Evolutionary conservation across 2,329 filamentous ascomycete species (phyloP).

Genomic region (Camptophora hylomeconis): DNA sequence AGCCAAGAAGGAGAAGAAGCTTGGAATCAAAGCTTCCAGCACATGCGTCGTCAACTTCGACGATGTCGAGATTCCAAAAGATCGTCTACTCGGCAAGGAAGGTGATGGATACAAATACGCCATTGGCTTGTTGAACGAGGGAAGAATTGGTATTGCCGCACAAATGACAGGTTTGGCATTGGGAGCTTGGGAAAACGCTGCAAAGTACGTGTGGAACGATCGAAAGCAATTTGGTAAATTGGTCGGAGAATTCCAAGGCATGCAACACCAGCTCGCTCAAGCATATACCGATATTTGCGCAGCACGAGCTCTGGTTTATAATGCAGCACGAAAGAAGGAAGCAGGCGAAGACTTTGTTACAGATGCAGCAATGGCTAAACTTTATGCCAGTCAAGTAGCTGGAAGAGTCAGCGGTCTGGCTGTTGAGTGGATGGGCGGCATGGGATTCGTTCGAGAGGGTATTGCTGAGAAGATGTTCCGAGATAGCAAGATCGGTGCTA

Average conservation of each 20-base stretch:
- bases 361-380: constrained; percentile 96
- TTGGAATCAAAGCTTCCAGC: constrained; percentile 88
- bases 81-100: constrained; percentile 75
- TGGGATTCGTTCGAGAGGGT: constrained; percentile 95
- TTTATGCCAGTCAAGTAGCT: constrained; percentile 87
- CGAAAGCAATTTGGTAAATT: constrained; percentile 90
- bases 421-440: constrained; percentile 98
- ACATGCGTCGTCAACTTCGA: constrained; percentile 97
- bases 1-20: constrained; percentile 99
- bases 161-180: constrained; percentile 97
- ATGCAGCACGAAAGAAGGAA: constrained; percentile 95
- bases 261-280: constrained; percentile 98
- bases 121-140: constrained; percentile 87
- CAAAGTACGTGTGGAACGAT: constrained; percentile 94
- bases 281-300: constrained; percentile 88
- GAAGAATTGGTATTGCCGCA: constrained; percentile 91
- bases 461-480: constrained; percentile 96
- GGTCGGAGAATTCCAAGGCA: constrained; percentile 94
- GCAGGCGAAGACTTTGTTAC: constrained; percentile 87
- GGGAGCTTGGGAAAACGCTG: constrained; percentile 90
- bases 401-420: constrained; percentile 72
- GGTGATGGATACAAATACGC: constrained; percentile 97
- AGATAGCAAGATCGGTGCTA: constrained; percentile 96
- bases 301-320: constrained; percentile 85
- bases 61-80: constrained; percentile 79